Conservation (phyloP, 805 yeast genomes). For the Tetrapisispora arboricola region DNA sequence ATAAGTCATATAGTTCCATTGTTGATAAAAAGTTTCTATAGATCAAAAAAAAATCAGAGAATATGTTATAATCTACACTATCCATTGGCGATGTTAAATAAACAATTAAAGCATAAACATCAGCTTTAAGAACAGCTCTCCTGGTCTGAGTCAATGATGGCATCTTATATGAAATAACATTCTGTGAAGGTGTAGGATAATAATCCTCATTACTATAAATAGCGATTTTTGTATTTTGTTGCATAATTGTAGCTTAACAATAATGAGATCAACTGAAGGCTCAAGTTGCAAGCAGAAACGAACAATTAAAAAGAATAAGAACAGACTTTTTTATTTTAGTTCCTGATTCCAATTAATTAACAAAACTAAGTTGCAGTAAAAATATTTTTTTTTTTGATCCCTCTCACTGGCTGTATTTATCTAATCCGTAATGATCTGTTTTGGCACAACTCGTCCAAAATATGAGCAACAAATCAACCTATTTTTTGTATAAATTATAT, state of each 20-base stretch:
- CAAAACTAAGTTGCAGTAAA: too few species aligned
- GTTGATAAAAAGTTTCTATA: conserved; percentile 60
- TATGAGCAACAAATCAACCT: too few species aligned
- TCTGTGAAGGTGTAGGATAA: conserved; percentile 23
- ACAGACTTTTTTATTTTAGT: too few species aligned
- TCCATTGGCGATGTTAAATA: conserved; percentile 60
- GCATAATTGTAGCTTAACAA: neutral
- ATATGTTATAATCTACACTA: conserved; percentile 61
- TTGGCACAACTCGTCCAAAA: too few species aligned
- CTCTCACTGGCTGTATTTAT: neutral
- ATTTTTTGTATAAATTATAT: too few species aligned
- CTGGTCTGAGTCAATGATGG: conserved; percentile 6
- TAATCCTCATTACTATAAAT: conserved; percentile 19
- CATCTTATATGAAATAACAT: conserved; percentile 17
- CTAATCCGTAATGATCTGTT: too few species aligned
- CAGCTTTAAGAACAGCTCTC: conserved; percentile 17
- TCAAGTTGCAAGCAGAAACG: too few species aligned
- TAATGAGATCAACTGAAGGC: too few species aligned
- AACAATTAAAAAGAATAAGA: neutral
- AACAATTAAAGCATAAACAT: conserved; percentile 35
- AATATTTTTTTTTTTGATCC: neutral
- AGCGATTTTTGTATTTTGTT: conserved; percentile 1
- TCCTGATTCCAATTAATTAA: too few species aligned
- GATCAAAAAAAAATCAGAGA: conserved; percentile 81
- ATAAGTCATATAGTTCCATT: conserved; percentile 46